A percentile compares a stretch with the other conserved stretches of the same genome.
Conservation (phyloP, 2,329 filamentous ascomycete species). For the Neurospora crassa region DNA sequence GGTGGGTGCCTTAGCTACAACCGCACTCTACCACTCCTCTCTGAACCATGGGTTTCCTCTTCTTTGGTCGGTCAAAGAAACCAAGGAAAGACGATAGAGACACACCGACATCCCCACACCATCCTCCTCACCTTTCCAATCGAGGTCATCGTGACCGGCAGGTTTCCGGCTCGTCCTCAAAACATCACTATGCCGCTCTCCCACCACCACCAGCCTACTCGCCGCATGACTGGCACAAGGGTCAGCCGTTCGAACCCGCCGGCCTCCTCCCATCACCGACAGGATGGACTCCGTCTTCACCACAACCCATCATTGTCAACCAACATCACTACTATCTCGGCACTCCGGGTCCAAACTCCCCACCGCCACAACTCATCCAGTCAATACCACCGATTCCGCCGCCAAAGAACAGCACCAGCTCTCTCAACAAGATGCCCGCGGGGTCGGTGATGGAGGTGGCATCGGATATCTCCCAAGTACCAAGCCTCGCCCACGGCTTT, state of each 20-base stretch:
- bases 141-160: not conserved
- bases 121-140: not conserved
- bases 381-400: not conserved
- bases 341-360: slow-evolving; percentile 10
- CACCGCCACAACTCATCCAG: slow-evolving; percentile 10
- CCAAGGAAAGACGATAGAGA: slow-evolving; percentile 15
- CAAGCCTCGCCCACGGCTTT: slow-evolving; percentile 25
- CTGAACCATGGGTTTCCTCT: slow-evolving; percentile 19
- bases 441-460: slow-evolving; percentile 34
- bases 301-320: slow-evolving; percentile 37
- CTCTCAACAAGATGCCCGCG: slow-evolving; percentile 27
- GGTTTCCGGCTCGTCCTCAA: not conserved
- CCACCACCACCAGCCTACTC: slow-evolving; percentile 6
- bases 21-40: not conserved
- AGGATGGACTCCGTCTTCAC: slow-evolving; percentile 14
- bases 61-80: slow-evolving; percentile 19
- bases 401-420: slow-evolving; percentile 12
- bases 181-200: not conserved
- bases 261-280: slow-evolving; percentile 20
- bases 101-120: not conserved
- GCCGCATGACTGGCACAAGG: slow-evolving; percentile 8
- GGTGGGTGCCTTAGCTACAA: not conserved
- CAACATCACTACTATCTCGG: slow-evolving; percentile 42
- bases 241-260: slow-evolving; percentile 16
- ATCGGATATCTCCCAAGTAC: slow-evolving; percentile 28